phyloP scores from a whole-genome alignment of 495 filamentous ascomycete species.

The Trichocladium uniseriatum region DNA sequence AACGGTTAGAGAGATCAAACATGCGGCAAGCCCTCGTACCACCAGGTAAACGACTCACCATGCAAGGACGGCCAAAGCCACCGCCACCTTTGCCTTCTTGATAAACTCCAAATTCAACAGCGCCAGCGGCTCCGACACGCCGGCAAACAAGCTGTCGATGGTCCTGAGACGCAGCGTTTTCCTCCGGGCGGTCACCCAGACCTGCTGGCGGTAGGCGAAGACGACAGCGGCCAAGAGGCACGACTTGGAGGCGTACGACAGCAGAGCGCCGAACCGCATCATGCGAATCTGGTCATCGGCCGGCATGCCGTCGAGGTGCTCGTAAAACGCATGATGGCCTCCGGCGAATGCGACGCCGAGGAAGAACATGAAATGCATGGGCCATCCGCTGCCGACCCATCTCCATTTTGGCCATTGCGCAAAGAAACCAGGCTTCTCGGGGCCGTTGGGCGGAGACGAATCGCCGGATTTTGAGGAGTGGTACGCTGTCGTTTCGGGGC shows the following conservation, averaged over 20 bases:
- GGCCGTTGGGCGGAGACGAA: not conserved
- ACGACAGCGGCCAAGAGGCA: constrained; percentile 19
- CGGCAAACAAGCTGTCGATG: constrained; percentile 29
- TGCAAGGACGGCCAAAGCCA: constrained; percentile 23
- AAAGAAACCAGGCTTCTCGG: not conserved
- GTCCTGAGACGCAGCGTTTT: constrained; percentile 17
- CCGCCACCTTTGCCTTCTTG: constrained; percentile 24
- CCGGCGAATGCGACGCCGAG: constrained; percentile 17
- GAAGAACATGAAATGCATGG: constrained; percentile 18
- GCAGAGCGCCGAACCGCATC: constrained; percentile 20
- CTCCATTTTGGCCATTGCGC: constrained; percentile 3
- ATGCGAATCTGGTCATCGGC: constrained; percentile 23
- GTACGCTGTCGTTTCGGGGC: not conserved
- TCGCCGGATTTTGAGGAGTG: no score
- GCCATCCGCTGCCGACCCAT: constrained; percentile 14
- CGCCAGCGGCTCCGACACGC: constrained; percentile 23
- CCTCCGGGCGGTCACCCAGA: constrained; percentile 21
- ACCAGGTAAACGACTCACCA: no score
- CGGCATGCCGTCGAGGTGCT: constrained; percentile 12
- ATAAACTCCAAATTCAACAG: constrained; percentile 26
- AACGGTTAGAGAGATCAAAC: not conserved
- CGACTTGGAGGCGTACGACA: constrained; percentile 22
- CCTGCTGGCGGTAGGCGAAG: constrained; percentile 24
- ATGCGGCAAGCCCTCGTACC: no score
- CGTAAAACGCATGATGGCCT: constrained; percentile 21